A percentile compares a stretch with the other conserved stretches of the same genome.
phyloP scores from a whole-genome alignment of 1,284 basidiomycete genomes.

The Somion occarium region DNA sequence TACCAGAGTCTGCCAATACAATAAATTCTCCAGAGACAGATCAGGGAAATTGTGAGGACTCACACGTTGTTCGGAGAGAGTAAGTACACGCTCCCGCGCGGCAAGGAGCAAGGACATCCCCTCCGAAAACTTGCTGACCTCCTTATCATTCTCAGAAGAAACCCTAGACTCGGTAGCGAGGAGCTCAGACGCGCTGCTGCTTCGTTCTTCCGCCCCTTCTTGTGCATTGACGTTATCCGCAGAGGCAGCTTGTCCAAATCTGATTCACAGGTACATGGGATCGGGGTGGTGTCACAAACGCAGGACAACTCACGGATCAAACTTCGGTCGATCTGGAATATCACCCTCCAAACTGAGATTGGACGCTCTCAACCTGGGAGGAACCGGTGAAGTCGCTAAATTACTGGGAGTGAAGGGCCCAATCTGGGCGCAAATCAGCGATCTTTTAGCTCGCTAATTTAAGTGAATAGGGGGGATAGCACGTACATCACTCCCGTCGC shows the following conservation, averaged over 20 bases:
- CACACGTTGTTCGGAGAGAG: constrained; percentile 68
- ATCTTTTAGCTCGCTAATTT: no score
- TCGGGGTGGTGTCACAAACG: neutral
- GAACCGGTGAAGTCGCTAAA: constrained; percentile 62
- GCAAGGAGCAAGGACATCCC: constrained; percentile 62
- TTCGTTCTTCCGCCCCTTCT: neutral
- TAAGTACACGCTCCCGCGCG: constrained; percentile 64
- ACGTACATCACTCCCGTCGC: constrained; percentile 72
- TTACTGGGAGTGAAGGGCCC: constrained; percentile 71
- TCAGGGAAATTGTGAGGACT: constrained; percentile 16
- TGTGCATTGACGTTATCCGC: neutral
- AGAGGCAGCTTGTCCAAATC: constrained; percentile 32
- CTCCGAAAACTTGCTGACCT: constrained; percentile 36
- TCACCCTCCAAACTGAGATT: constrained; percentile 64
- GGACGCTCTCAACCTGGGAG: constrained; percentile 63
- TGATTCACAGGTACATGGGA: constrained; percentile 8
- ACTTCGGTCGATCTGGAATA: constrained; percentile 27
- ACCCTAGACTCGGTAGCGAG: constrained; percentile 18
- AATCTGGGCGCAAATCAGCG: constrained; percentile 42
- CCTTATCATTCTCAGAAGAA: constrained; percentile 32
- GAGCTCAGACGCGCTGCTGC: constrained; percentile 5
- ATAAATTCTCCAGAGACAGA: neutral
- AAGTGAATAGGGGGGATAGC: neutral
- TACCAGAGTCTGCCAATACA: constrained; percentile 27
- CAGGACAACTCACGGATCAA: constrained; percentile 23